phyloP scores from a whole-genome alignment of 257 asterid genomes.

The Striga asiatica region DNA sequence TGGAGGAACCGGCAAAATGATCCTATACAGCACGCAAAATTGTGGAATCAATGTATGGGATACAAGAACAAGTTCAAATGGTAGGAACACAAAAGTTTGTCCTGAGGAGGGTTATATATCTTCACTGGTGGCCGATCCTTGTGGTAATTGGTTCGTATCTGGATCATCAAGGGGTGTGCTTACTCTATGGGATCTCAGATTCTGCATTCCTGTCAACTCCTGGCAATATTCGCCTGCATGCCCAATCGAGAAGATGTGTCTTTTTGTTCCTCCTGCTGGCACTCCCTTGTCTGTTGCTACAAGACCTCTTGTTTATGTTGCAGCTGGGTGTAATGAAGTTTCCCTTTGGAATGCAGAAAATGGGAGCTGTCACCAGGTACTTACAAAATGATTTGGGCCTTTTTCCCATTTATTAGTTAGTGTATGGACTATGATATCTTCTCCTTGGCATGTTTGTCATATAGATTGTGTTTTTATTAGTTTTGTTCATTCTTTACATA shows the following conservation, averaged over 20 bases:
- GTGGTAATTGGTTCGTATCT: slow-evolving; percentile 97
- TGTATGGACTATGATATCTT: background rate
- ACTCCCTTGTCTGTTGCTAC: slow-evolving; percentile 72
- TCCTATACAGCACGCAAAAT: slow-evolving; percentile 78
- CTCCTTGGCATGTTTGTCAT: background rate
- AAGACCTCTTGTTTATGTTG: slow-evolving; percentile 92
- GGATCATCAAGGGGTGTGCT: slow-evolving; percentile 98
- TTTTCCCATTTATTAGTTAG: slow-evolving; percentile 5
- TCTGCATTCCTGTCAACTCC: slow-evolving; percentile 87
- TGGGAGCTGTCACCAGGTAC: slow-evolving; percentile 99
- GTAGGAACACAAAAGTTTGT: slow-evolving; percentile 70
- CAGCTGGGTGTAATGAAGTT: slow-evolving; percentile 94
- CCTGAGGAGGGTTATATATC: slow-evolving; percentile 88
- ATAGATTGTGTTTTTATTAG: background rate
- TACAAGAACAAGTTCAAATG: slow-evolving; percentile 55
- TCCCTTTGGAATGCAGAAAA: slow-evolving; percentile 99
- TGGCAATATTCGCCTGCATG: slow-evolving; percentile 83
- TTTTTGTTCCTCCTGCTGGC: slow-evolving; percentile 79
- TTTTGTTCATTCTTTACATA: slow-evolving; percentile 4
- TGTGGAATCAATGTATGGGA: slow-evolving; percentile 95
- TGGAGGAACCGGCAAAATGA: slow-evolving; percentile 53
- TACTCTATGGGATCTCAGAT: slow-evolving; percentile 96
- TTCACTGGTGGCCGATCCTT: slow-evolving; percentile 84
- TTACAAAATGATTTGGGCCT: background rate
- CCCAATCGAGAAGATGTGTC: slow-evolving; percentile 88